These are phyloP conservation scores for Heimioporus sp. DNA, from an alignment of 768 basidiomycete species.

Conservation along the genomic window DNA sequence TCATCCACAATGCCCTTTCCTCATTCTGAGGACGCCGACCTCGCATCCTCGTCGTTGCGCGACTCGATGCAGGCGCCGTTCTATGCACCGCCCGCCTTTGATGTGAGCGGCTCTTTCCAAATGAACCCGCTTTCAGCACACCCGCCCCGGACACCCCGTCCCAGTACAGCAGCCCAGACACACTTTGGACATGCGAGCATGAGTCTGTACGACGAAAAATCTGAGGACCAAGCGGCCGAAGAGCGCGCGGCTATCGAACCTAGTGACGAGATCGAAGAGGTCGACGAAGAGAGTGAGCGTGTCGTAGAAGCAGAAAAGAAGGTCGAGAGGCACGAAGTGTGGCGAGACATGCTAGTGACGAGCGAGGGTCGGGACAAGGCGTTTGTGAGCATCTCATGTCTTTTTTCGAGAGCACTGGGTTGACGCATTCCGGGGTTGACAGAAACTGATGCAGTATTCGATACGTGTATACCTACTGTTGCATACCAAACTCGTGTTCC, in stretches of 20 bases:
- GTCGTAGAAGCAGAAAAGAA: constrained; percentile 43
- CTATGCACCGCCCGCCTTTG: constrained; percentile 55
- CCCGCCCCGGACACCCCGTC: constrained; percentile 72
- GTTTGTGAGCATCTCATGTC: constrained; percentile 53
- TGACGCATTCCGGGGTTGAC: constrained; percentile 5
- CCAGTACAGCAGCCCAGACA: constrained; percentile 23
- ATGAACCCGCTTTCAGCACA: constrained; percentile 81
- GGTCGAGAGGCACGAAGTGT: constrained; percentile 65
- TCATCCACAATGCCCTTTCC: constrained; percentile 64
- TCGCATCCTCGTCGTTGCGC: constrained; percentile 38
- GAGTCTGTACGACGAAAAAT: constrained; percentile 43
- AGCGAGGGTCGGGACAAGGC: constrained; percentile 83
- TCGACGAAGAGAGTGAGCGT: constrained; percentile 49
- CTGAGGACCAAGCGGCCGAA: constrained; percentile 33
- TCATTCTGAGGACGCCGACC: constrained; percentile 35
- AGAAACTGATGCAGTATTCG: constrained; percentile 90
- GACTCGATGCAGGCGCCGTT: constrained; percentile 44
- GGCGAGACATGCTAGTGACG: constrained; percentile 76
- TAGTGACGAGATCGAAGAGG: constrained; percentile 38
- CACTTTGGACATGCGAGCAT: constrained; percentile 21
- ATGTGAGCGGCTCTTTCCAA: constrained; percentile 62
- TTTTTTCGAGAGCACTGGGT: not conserved
- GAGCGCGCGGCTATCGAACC: constrained; percentile 12
- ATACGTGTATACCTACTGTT: constrained; percentile 72
- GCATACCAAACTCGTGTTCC: constrained; percentile 56